Base-by-base conservation (phyloP, 148 eudicot genomes). In the Polygonum maritimum region DNA sequence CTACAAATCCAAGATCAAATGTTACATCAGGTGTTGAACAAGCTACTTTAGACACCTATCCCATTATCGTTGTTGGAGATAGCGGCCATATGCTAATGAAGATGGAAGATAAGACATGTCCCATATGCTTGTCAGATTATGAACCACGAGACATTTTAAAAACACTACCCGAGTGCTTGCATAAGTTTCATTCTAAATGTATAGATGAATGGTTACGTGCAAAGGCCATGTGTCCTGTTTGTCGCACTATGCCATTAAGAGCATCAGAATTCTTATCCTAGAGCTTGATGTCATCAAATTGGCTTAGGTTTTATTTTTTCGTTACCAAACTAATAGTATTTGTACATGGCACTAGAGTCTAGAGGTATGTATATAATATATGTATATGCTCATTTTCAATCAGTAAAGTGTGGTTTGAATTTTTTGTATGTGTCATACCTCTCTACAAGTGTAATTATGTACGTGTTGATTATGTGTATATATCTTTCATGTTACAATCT, bases 101-200 rank as follows among this genome's bases (percentile, higher is more conserved):
- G 39, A 84, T 84, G 14, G 72, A 78, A 31, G 78, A 84, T 62
- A 73, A 6, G 22, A 70, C 48, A 5, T 88, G 89, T 75, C 63
- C 88, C 0, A 86, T 88, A 10, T 88, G 89, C 63, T 78, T 88
- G 41, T 77, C 81, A 1, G 89, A 88, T 15, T 88, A 86, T 60
- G 55, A 8, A 49, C 75, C 86, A 47, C 74, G 69, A 44, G 89
- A 88, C 4, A 81, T 82, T 0, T 10, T 88, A 26, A 80, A 84
- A 47, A 47, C 76, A 26, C 76, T 83, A 4, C 94, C 94, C 0
- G 84, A 81, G n/a, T 92, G 97, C 75, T 73, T 78, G 3, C 97
- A 88, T 62, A 85, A 82, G 51, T 92, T 92, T 67, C 94, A 92
- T 80, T 87, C 83, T 0, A 83, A 78, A 11, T 92, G 94, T 52